phyloP scores from a whole-genome alignment of 129 eudicot species.

The Oenanthe sinensis region DNA sequence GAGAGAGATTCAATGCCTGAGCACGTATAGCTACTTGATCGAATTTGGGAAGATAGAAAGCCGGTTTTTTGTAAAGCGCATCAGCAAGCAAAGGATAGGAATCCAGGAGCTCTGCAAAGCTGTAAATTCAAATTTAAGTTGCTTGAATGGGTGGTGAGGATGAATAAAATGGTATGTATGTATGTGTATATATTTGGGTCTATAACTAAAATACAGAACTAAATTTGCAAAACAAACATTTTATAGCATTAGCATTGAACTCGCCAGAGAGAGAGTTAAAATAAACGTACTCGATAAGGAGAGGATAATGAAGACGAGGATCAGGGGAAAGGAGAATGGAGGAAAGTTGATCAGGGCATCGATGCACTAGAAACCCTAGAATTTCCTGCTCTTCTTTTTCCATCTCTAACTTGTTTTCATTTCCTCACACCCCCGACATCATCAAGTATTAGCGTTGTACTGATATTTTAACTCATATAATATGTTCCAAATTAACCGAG shows the following conservation, averaged over 20 bases:
- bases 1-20: conserved; percentile 46
- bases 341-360: conserved; percentile 41
- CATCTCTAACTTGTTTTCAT: background rate
- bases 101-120: conserved; percentile 79
- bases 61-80: conserved; percentile 44
- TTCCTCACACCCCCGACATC: too few relatives aligned
- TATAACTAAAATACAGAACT: too few relatives aligned
- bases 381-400: conserved; percentile 15
- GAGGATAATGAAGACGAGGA: conserved; percentile 79
- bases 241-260: too few relatives aligned
- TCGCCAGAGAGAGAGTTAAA: background rate
- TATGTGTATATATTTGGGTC: too few relatives aligned
- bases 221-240: too few relatives aligned
- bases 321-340: conserved; percentile 59
- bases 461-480: too few relatives aligned
- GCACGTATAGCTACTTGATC: conserved; percentile 55
- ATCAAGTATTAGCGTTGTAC: too few relatives aligned
- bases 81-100: conserved; percentile 47
- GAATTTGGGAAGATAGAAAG: conserved; percentile 36
- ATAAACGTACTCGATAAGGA: conserved; percentile 53
- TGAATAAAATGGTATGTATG: background rate
- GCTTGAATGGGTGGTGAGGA: background rate
- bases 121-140: conserved; percentile 10
- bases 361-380: conserved; percentile 35
- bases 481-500: too few relatives aligned